These are phyloP conservation scores for Extremus antarcticus DNA, from an alignment of 495 filamentous ascomycete species.

Conservation along the genomic window DNA sequence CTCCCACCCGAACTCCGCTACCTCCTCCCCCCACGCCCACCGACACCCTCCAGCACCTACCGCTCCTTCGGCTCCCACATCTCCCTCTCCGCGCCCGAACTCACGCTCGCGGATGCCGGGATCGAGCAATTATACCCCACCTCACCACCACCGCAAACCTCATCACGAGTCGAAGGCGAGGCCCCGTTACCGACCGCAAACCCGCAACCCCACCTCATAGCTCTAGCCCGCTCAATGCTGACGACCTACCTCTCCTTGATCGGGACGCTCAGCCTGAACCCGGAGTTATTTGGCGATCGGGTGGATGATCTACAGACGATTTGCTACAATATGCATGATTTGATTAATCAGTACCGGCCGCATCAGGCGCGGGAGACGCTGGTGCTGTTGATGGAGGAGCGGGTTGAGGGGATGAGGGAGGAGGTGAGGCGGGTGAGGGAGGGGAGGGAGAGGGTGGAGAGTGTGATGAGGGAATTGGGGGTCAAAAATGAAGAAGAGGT, in stretches of 20 bases:
- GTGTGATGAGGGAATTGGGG: constrained; percentile 53
- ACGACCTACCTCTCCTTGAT: constrained; percentile 77
- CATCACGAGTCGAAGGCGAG: no score
- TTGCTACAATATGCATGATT: constrained; percentile 78
- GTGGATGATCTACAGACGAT: constrained; percentile 64
- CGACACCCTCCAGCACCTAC: constrained; percentile 61
- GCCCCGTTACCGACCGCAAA: no score
- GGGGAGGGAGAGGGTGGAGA: constrained; percentile 60
- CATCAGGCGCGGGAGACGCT: constrained; percentile 89
- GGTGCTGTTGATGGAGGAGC: constrained; percentile 85
- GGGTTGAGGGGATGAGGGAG: constrained; percentile 58
- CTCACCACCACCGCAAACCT: no score
- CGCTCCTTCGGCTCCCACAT: constrained; percentile 60
- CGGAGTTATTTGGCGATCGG: constrained; percentile 48
- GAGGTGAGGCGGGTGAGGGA: constrained; percentile 68
- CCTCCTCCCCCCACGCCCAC: constrained; percentile 63
- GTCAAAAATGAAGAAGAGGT: constrained; percentile 36
- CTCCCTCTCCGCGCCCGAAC: constrained; percentile 49
- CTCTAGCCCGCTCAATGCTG: constrained; percentile 68
- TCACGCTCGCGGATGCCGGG: constrained; percentile 25
- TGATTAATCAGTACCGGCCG: constrained; percentile 88
- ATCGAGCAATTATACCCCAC: constrained; percentile 17
- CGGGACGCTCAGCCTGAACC: constrained; percentile 54
- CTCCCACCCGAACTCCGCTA: constrained; percentile 64
- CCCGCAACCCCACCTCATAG: constrained; percentile 64